These are phyloP conservation scores for Trametes elegans DNA, from an alignment of 768 basidiomycete species.

Conservation along the genomic window DNA sequence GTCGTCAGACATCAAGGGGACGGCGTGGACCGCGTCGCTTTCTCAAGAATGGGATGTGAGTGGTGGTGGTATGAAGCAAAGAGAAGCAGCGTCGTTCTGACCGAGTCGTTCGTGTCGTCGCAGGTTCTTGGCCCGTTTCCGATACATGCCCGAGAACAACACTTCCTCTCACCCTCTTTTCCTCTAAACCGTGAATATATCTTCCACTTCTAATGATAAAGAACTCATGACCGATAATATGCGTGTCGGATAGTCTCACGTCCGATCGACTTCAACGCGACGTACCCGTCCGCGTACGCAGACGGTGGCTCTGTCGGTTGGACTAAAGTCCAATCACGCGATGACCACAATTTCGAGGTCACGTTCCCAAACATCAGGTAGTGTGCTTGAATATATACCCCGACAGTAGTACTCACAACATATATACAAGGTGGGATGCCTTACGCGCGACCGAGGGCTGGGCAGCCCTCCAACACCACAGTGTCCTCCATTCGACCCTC, in stretches of 20 bases:
- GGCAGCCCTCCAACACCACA: slow-evolving; percentile 82
- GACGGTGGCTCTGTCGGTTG: slow-evolving; percentile 61
- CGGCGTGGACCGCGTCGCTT: slow-evolving; percentile 10
- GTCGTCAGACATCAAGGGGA: not conserved
- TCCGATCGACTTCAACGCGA: slow-evolving; percentile 45
- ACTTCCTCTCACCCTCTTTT: slow-evolving; percentile 75
- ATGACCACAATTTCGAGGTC: slow-evolving; percentile 52
- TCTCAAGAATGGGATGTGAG: slow-evolving; percentile 21
- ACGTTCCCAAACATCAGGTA: slow-evolving; percentile 64
- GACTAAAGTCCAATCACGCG: slow-evolving; percentile 42
- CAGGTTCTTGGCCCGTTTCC: slow-evolving; percentile 84
- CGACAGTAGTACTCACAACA: not conserved
- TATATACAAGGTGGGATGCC: slow-evolving; percentile 57
- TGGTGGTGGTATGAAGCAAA: not conserved
- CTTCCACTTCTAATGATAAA: not conserved
- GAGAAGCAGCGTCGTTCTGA: not conserved
- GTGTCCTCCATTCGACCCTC: slow-evolving; percentile 62
- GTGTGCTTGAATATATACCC: not conserved
- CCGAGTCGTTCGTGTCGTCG: not conserved
- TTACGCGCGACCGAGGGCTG: slow-evolving; percentile 81
- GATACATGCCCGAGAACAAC: slow-evolving; percentile 79
- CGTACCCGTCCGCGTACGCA: slow-evolving; percentile 68
- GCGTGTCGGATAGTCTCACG: slow-evolving; percentile 41
- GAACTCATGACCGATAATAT: not conserved
- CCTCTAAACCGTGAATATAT: slow-evolving; percentile 57